Evolutionary conservation across 306 rosid species (phyloP).

Genomic region (Inga leiocalycina): DNA sequence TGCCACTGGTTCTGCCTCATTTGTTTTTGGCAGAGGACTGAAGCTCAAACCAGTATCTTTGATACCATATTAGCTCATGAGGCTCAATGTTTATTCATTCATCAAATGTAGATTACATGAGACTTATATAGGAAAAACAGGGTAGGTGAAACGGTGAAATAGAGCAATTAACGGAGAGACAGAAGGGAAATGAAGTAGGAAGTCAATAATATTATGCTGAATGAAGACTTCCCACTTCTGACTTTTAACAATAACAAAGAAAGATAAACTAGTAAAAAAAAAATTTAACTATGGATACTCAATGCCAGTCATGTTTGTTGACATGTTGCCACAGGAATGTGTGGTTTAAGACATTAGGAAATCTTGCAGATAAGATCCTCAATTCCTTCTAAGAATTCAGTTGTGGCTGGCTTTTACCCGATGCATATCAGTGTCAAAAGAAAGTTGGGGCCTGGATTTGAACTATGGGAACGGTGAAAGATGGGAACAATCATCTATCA

Average conservation of each 20-base stretch:
- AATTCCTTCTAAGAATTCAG: not conserved
- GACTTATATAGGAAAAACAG: too few relatives aligned
- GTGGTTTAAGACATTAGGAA: not conserved
- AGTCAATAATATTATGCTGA: too few relatives aligned
- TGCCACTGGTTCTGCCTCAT: too few relatives aligned
- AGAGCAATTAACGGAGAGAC: too few relatives aligned
- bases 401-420: not conserved
- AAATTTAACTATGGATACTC: not conserved
- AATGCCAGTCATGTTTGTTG: not conserved
- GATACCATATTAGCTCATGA: too few relatives aligned
- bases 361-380: not conserved
- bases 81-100: too few relatives aligned
- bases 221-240: too few relatives aligned
- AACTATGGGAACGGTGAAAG: conserved; percentile 1
- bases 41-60: too few relatives aligned
- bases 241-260: not conserved
- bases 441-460: not conserved
- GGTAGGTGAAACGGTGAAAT: too few relatives aligned
- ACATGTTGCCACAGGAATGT: not conserved
- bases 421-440: not conserved
- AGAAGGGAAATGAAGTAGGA: too few relatives aligned
- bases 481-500: not conserved
- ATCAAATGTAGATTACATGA: too few relatives aligned
- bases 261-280: not conserved
- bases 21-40: too few relatives aligned